Conservation (phyloP, 768 basidiomycete species). For the Lepiota venenata region DNA sequence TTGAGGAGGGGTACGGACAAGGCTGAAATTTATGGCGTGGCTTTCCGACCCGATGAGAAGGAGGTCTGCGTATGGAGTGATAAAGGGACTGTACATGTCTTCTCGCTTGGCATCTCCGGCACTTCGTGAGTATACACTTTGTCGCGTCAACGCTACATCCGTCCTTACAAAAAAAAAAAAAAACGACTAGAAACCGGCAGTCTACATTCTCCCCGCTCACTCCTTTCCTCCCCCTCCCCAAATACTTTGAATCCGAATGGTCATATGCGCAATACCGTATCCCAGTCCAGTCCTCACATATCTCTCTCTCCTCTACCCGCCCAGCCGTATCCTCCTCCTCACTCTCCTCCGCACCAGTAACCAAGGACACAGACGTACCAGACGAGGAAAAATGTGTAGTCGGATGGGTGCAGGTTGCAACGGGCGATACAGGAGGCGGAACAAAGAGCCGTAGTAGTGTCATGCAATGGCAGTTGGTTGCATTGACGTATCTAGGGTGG, state of each 20-base stretch:
- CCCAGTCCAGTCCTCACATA: conserved; percentile 79
- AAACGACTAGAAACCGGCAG: conserved; percentile 65
- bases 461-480: conserved; percentile 73
- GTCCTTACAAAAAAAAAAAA: conserved; percentile 1
- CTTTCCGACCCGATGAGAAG: conserved; percentile 81
- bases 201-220: conserved; percentile 79
- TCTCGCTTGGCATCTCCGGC: conserved; percentile 66
- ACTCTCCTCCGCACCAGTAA: conserved; percentile 40
- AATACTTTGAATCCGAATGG: conserved; percentile 96
- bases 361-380: conserved; percentile 42
- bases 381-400: conserved; percentile 87
- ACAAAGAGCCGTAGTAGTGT: conserved; percentile 19
- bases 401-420: conserved; percentile 70
- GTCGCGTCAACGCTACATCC: conserved; percentile 1
- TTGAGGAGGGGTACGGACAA: conserved; percentile 85
- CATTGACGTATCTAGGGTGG: conserved; percentile 87
- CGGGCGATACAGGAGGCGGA: conserved; percentile 24
- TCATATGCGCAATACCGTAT: conserved; percentile 92
- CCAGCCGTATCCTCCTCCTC: conserved; percentile 24
- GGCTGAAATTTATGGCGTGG: conserved; percentile 88
- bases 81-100: conserved; percentile 92
- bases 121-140: conserved; percentile 53
- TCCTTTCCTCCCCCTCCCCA: conserved; percentile 79
- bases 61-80: conserved; percentile 93
- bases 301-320: conserved; percentile 63